A percentile compares a stretch with the other conserved stretches of the same genome.
phyloP scores from a whole-genome alignment of 192 early-diverging fungal genomes.

The Coemansia sp. region DNA sequence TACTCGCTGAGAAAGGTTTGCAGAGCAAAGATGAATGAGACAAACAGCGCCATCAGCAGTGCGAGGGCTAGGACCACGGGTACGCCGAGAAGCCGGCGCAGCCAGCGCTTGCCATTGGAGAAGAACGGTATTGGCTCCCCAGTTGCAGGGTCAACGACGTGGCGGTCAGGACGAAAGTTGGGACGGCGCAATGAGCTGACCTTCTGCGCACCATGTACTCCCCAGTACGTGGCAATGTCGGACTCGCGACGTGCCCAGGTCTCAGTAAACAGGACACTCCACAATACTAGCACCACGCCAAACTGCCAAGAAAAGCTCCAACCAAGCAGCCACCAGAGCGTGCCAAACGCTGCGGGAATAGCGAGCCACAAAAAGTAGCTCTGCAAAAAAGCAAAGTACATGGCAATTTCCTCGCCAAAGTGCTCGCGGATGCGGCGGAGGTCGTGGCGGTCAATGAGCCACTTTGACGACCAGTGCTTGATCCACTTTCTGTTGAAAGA shows the following conservation, averaged over 20 bases:
- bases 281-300: constrained; percentile 67
- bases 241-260: constrained; percentile 81
- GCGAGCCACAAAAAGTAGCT: constrained; percentile 82
- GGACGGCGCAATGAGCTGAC: constrained; percentile 64
- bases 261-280: constrained; percentile 75
- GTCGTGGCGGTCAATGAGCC: constrained; percentile 74
- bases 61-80: constrained; percentile 67
- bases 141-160: constrained; percentile 67
- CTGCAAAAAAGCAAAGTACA: constrained; percentile 95
- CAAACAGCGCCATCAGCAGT: constrained; percentile 61
- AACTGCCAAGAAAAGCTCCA: constrained; percentile 68
- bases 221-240: constrained; percentile 79
- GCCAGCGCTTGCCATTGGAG: constrained; percentile 71
- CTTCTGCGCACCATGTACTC: constrained; percentile 52
- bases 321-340: constrained; percentile 61
- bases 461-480: constrained; percentile 79
- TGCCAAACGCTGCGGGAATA: constrained; percentile 68
- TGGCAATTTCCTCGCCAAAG: constrained; percentile 91
- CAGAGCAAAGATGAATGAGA: constrained; percentile 72
- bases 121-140: constrained; percentile 77
- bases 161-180: constrained; percentile 68
- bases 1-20: constrained; percentile 80
- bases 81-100: constrained; percentile 61
- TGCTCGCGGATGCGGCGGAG: constrained; percentile 76
- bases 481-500: constrained; percentile 85